Percentiles rank a stretch among this genome's conserved stretches.
Conservation (phyloP, 1,284 basidiomycete genomes). For the Athelia sp. region DNA sequence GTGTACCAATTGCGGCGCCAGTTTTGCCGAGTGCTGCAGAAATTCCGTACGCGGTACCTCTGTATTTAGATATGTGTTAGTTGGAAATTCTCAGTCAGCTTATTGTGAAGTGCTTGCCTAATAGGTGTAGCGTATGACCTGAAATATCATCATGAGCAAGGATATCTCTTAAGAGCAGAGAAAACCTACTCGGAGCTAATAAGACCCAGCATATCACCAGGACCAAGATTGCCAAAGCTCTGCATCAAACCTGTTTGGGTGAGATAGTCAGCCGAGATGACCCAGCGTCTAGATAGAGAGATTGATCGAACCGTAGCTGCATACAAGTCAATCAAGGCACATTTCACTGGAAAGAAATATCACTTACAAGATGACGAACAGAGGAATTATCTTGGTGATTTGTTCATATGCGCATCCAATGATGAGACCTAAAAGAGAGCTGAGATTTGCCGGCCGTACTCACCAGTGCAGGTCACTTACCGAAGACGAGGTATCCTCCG, state of each 20-base stretch:
- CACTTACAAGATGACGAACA: constrained; percentile 63
- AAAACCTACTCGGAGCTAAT: constrained; percentile 56
- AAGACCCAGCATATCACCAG: constrained; percentile 70
- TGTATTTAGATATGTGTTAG: constrained; percentile 16
- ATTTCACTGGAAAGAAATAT: constrained; percentile 6
- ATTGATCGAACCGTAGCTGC: constrained; percentile 65
- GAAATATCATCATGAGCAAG: constrained; percentile 3
- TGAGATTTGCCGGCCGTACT: not conserved
- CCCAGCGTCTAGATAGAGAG: constrained; percentile 65
- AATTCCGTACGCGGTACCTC: constrained; percentile 68
- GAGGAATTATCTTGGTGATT: constrained; percentile 59
- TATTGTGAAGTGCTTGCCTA: constrained; percentile 40
- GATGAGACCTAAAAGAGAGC: constrained; percentile 38
- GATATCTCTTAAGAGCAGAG: not conserved
- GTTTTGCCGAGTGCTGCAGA: constrained; percentile 72
- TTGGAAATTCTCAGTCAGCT: not conserved
- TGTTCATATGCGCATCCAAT: constrained; percentile 67
- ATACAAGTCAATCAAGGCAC: constrained; percentile 11
- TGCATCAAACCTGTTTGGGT: not conserved
- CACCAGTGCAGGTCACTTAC: constrained; percentile 25
- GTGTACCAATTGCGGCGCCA: constrained; percentile 74
- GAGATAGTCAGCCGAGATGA: constrained; percentile 17
- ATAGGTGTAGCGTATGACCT: constrained; percentile 67
- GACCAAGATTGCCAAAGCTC: constrained; percentile 45
- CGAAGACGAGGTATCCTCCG: constrained; percentile 68